Percentiles rank a stretch among this genome's conserved stretches.
Evolutionary conservation across 805 yeast species (phyloP).

Genomic region (Tetrapisispora iriomotensis): DNA sequence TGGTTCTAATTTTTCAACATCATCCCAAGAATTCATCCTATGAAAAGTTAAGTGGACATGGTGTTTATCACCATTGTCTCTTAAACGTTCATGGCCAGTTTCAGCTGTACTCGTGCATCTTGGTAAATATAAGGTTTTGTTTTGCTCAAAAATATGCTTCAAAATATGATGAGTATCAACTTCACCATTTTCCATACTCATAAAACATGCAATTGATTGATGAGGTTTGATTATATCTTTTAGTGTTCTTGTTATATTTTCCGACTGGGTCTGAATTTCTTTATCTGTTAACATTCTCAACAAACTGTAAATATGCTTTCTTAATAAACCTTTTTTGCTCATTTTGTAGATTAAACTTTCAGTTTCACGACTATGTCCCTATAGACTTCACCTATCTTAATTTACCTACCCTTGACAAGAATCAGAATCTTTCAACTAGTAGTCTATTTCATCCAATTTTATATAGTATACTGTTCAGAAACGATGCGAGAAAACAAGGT

Average conservation of each 20-base stretch:
- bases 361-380: neutral
- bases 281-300: slow-evolving; percentile 11
- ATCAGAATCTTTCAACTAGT: too few species aligned
- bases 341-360: neutral
- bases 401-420: neutral
- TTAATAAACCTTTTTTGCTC: slow-evolving; percentile 14
- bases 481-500: too few species aligned
- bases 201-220: slow-evolving; percentile 47
- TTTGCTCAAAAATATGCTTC: slow-evolving; percentile 36
- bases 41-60: slow-evolving; percentile 48
- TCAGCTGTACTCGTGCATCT: slow-evolving; percentile 33
- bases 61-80: slow-evolving; percentile 13
- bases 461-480: too few species aligned
- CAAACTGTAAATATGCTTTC: slow-evolving; percentile 13
- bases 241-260: slow-evolving; percentile 11
- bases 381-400: too few species aligned
- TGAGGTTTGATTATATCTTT: slow-evolving; percentile 8
- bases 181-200: slow-evolving; percentile 71
- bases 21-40: slow-evolving; percentile 33
- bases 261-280: slow-evolving; percentile 19
- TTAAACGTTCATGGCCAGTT: slow-evolving; percentile 22
- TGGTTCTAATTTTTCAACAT: slow-evolving; percentile 44
- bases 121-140: slow-evolving; percentile 51
- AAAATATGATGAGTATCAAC: slow-evolving; percentile 51
- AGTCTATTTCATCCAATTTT: too few species aligned